These are phyloP conservation scores for Carpinus fangiana DNA, from an alignment of 306 rosid species.

Conservation along the genomic window DNA sequence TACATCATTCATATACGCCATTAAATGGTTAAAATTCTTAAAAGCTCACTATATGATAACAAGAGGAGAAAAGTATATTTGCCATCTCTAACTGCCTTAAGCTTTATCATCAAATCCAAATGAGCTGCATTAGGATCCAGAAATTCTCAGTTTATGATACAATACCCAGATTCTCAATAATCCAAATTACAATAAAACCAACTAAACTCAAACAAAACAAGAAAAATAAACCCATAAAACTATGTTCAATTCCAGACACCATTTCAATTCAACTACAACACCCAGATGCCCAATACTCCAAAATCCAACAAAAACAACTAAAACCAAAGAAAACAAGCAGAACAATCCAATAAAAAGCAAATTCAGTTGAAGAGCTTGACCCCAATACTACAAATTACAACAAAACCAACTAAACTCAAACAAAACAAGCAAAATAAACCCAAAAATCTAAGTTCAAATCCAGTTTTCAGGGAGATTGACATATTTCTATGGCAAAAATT, in stretches of 20 bases:
- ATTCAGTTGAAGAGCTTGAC: background rate
- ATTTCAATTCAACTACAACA: background rate
- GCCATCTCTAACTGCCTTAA: too few species aligned
- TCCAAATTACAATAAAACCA: background rate
- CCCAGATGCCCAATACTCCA: background rate
- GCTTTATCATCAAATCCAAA: too few species aligned
- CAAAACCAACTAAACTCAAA: background rate
- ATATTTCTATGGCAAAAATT: slow-evolving; percentile 1
- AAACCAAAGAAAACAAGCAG: background rate
- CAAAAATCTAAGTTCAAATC: background rate
- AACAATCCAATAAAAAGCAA: background rate
- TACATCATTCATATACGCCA: too few species aligned
- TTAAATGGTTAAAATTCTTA: too few species aligned
- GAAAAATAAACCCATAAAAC: background rate
- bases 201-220: background rate
- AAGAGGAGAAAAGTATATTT: too few species aligned
- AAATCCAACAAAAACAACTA: background rate
- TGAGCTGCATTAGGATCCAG: too few species aligned
- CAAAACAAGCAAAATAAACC: background rate
- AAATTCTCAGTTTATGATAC: too few species aligned
- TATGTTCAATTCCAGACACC: background rate
- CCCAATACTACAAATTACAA: slow-evolving; percentile 8
- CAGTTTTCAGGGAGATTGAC: slow-evolving; percentile 3
- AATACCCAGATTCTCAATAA: background rate
- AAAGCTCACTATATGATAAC: too few species aligned